A percentile compares a stretch with the other conserved stretches of the same genome.
Conservation (phyloP, 2,329 filamentous ascomycete genomes). For the Aspergillus sp. region DNA sequence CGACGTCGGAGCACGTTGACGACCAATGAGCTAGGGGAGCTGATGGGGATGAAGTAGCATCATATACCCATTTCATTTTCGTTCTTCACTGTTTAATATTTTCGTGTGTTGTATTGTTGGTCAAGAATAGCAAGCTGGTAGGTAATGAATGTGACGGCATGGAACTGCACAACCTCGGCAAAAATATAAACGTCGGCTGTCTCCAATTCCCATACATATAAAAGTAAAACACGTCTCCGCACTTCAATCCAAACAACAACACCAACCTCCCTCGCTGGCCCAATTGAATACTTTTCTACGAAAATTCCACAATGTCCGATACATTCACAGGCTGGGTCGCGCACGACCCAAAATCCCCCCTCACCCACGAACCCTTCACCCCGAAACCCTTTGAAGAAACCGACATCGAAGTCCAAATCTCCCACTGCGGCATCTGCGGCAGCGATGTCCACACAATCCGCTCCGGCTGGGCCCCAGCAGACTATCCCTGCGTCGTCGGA, state of each 20-base stretch:
- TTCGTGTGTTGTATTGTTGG: background rate
- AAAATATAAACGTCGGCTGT: conserved; percentile 3
- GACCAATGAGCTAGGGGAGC: conserved; percentile 44
- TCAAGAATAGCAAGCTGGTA: background rate
- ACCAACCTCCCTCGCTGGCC: background rate
- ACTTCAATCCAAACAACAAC: background rate
- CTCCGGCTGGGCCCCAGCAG: conserved; percentile 47
- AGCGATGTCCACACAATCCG: conserved; percentile 61
- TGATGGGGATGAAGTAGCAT: conserved; percentile 31
- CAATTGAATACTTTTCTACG: background rate
- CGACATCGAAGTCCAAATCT: conserved; percentile 66
- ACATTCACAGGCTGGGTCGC: conserved; percentile 43
- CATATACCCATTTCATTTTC: conserved; percentile 9
- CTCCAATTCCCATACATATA: background rate
- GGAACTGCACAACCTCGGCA: conserved; percentile 6
- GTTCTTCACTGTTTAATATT: conserved; percentile 6
- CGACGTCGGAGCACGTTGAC: conserved; percentile 46
- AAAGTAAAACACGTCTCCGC: background rate
- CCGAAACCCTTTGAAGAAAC: conserved; percentile 53
- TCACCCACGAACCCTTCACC: conserved; percentile 36
- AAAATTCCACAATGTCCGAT: conserved; percentile 23
- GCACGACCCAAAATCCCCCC: conserved; percentile 30
- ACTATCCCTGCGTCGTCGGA: conserved; percentile 56
- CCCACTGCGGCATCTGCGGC: conserved; percentile 67
- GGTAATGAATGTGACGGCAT: conserved; percentile 7